Evolutionary conservation across 352 stramenopile genomes (phyloP), one percentile per base, ranked within the genome.

Genomic region (Phytophthora aleatoria): DNA sequence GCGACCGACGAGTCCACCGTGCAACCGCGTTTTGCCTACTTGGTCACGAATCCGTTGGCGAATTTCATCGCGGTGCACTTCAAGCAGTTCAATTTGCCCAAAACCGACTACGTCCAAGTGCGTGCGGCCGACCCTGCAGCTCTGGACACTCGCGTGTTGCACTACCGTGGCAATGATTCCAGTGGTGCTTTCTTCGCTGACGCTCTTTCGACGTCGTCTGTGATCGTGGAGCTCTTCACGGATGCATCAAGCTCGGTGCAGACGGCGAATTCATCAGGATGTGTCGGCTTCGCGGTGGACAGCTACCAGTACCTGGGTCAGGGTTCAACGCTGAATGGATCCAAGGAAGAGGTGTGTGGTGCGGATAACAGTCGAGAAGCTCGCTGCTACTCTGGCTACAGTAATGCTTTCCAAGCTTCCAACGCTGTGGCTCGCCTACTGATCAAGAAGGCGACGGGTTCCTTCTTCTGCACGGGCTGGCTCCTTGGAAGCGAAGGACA

Each of bases 381-480:
- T n/a, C 52, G 63, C 30, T 94, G 86, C 64, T 88, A 77, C 57
- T 50, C 44, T 2, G 50, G 35, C 10, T 68, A 70, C 10, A 26
- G 8, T 0, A 67, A 10, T 5, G 66, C 45, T 26, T 77, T 67
- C 38, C 48, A 76, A 44, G 53, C 45, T 5, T 73, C 69, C 3
- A 66, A 79, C 12, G 71, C 85, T 1, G 75, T 92, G 7, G 65
- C 66, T 20, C 80, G 85, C 4, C 56, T 94, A 39, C 56, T 90
- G 9, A 92, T 90, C 31, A 82, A 91, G 67, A 91, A 91, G 51
- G 39, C 48, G 35, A 63, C 51, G 24, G 68, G 73, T 3, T 80
- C 72, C 4, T 89, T 71, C 70, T 90, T 89, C 42, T 94, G 86
- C 59, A 92, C 81, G 15, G 86, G 86, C 15, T 94, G 80, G 80